Base-by-base conservation (phyloP, 345 rosid genomes). In the Clarkia xantiana region DNA sequence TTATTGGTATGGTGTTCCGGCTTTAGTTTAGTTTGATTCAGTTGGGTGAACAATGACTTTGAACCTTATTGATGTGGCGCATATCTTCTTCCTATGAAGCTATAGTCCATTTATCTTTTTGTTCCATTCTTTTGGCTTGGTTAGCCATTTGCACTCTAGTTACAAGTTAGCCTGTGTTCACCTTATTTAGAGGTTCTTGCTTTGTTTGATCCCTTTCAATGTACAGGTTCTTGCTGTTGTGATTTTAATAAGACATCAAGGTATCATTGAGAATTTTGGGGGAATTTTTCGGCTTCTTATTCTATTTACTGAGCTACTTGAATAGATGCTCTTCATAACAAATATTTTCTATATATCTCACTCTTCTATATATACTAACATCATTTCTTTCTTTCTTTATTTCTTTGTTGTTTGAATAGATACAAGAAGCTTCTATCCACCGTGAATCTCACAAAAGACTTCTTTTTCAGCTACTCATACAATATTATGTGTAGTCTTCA, bases 401-500 rank as follows among this genome's bases (percentile, higher is more conserved):
- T 52, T 76, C 63, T 58, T 58, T 58, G 65, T 54, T 69, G 66
- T 56, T 73, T 58, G 46, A 34, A 45, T 76, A 86, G 98, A 80
- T 91, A 86, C 89, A 91, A 86, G 89, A 86, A 81, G 81, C 96
- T 91, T 53, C 86, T 91, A 46, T 67, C 86, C 83, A 62, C 74
- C 39, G 83, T 91, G 60, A 94, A 91, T 75, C 96, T 91, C 62
- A 73, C 83, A 48, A 86, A 78, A 83, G 96, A 91, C 80, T 91
- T 83, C 88, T 83, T 79, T 77, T 91, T 79, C 74, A 91, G 98
- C 85, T 91, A 91, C 66, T 77, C 98, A 47, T 91, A 83, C 63
- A 64, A 78, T 66, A 54, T 76, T 52, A 91, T 81, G 93, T 78
- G 77, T 67, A 75, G 89, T 51, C 93, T 91, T 51, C 98, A 91